phyloP scores from a whole-genome alignment of 192 early-diverging fungal species.

The Chytriomyces confervae region DNA sequence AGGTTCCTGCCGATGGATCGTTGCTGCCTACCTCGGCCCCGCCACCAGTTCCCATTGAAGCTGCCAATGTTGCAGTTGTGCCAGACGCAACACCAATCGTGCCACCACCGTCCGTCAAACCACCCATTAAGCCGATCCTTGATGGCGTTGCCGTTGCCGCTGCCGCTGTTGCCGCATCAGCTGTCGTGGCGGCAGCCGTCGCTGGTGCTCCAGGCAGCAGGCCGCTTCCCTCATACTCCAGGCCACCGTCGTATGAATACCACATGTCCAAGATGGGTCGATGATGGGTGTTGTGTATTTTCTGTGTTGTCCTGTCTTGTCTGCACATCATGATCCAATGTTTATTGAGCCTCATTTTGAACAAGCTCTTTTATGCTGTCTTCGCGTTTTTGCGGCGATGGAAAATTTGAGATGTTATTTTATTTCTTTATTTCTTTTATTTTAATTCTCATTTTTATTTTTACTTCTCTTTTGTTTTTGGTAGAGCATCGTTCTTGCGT shows the following conservation, averaged over 20 bases:
- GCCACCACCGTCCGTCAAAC: neutral
- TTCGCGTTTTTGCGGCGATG: slow-evolving; percentile 2
- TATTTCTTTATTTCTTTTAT: neutral
- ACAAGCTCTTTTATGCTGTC: neutral
- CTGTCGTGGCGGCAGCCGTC: slow-evolving; percentile 10
- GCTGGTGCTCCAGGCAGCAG: slow-evolving; percentile 3
- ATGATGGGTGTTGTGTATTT: neutral
- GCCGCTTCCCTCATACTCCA: slow-evolving; percentile 27
- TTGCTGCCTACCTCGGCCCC: slow-evolving; percentile 23
- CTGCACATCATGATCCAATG: neutral
- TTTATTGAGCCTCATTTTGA: neutral
- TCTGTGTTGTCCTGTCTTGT: neutral
- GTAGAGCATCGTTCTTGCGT: neutral
- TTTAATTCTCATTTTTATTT: neutral
- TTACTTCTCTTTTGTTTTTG: neutral
- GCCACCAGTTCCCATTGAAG: neutral
- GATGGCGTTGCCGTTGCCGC: neutral
- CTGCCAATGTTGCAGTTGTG: neutral
- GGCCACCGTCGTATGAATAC: slow-evolving; percentile 35
- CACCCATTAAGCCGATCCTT: slow-evolving; percentile 5
- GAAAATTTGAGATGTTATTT: neutral
- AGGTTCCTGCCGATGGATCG: slow-evolving; percentile 1
- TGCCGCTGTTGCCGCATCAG: neutral
- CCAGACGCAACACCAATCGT: neutral
- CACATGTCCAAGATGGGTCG: slow-evolving; percentile 33